These are phyloP conservation scores for Talaromyces sp. DNA, from an alignment of 2,329 filamentous ascomycete genomes.

Conservation along the genomic window DNA sequence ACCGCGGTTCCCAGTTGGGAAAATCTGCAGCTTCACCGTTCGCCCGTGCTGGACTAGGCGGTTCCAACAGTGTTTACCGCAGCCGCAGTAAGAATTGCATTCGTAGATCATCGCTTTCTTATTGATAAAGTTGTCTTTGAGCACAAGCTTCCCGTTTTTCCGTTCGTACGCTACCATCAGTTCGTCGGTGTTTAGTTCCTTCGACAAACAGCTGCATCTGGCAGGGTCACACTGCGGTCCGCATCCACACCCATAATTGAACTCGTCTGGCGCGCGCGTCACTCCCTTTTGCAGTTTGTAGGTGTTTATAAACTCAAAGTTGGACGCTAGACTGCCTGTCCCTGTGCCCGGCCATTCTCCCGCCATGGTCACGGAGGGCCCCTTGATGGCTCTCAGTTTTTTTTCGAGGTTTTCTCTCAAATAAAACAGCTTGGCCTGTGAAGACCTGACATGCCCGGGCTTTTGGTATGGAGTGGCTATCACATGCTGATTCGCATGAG, in stretches of 20 bases:
- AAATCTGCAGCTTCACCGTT: conserved; percentile 37
- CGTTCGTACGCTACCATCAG: conserved; percentile 27
- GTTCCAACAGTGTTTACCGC: conserved; percentile 34
- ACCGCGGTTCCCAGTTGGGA: conserved; percentile 36
- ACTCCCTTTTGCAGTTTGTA: conserved; percentile 33
- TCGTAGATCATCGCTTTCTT: conserved; percentile 36
- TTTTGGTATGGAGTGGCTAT: background rate
- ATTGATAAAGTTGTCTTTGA: conserved; percentile 26
- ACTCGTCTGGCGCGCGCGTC: conserved; percentile 20
- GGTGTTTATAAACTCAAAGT: conserved; percentile 35
- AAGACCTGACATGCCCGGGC: background rate
- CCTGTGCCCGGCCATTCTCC: conserved; percentile 7
- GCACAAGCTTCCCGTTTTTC: conserved; percentile 20
- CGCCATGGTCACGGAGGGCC: conserved; percentile 24
- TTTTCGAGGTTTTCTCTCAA: conserved; percentile 16
- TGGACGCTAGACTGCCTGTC: conserved; percentile 18
- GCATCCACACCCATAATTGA: conserved; percentile 31
- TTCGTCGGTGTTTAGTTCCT: conserved; percentile 24
- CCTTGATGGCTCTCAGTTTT: conserved; percentile 22
- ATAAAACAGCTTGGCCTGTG: conserved; percentile 3
- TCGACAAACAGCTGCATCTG: conserved; percentile 25
- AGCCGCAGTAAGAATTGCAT: conserved; percentile 35
- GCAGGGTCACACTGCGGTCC: conserved; percentile 18
- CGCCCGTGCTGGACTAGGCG: conserved; percentile 37
- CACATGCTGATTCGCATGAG: background rate